Base-by-base conservation (phyloP, 164 flowering plant genomes). In the Amborella trichopoda region DNA sequence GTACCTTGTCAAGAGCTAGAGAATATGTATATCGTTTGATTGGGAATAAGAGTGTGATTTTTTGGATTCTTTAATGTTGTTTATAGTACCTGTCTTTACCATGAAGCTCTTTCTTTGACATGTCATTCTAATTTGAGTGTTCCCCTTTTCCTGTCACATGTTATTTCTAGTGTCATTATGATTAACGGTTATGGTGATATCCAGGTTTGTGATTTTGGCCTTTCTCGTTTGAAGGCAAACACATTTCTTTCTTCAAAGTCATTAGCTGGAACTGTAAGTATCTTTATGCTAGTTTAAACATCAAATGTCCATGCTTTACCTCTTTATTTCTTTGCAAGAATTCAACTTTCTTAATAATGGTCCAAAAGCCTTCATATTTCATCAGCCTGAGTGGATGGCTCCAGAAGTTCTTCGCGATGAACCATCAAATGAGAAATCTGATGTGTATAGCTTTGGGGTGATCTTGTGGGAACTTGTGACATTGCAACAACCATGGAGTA, bases 381-480 rank as follows among this genome's bases (percentile, higher is more conserved):
- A 18, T 53, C 62, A 88, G 97, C 95, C 97, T 39, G 95, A 88
- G 72, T 88, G 97, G 95, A 88, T 88, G 95, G 95, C 97, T 41
- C 97, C 97, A 32, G 97, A 88, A 72, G 97, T 88, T 52, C 83
- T 88, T 1, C 91, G 97, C 28, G 97, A 82, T 55, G 97, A 88
- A 59, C 93, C 82, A 58, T 88, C 97, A 59, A 80, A 88, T 70
- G 97, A 88, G 55, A 88, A 88, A 54, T 84, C 89, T 14, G 97
- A 88, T 57, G 70, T 88, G 28, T 88, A 88, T 56, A 88, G 96
- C 58, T 88, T 88, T 62, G 96, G 96, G 19, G 78, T 88, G 4
- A 88, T 88, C 24, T 70, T 88, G 64, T 88, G 96, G 96, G 96
- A 88, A 69, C 76, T 88, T 55, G 68, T 77, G 16, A 88, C 96